phyloP scores from a whole-genome alignment of 2,329 filamentous ascomycete genomes.

The Ascochyta clinopodiicola region DNA sequence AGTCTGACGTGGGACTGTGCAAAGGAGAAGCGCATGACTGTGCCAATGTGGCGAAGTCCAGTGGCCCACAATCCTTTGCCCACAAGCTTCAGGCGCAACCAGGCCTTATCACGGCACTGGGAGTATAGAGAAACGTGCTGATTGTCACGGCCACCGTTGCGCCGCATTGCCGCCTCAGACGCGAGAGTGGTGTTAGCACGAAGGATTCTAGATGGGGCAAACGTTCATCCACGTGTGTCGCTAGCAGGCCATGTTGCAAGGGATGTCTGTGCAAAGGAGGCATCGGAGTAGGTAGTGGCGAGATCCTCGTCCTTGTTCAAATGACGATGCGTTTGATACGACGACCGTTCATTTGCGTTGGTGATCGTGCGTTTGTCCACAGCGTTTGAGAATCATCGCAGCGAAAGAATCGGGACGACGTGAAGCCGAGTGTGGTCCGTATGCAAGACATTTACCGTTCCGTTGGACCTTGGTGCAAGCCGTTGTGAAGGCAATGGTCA shows the following conservation, averaged over 20 bases:
- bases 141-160: slow-evolving; percentile 3
- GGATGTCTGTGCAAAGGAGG: slow-evolving; percentile 4
- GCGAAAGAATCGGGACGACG: not conserved
- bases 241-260: slow-evolving; percentile 1
- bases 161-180: slow-evolving; percentile 4
- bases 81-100: not conserved
- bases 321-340: not conserved
- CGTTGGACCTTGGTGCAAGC: not conserved
- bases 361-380: not conserved
- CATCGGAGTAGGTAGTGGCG: not conserved
- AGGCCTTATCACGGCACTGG: not conserved
- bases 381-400: not conserved
- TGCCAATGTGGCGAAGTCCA: slow-evolving; percentile 9
- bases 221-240: not conserved
- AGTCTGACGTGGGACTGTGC: not conserved
- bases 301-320: not conserved
- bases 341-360: not conserved
- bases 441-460: not conserved
- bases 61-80: not conserved
- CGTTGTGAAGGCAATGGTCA: not conserved
- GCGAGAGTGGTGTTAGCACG: not conserved
- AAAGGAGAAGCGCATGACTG: not conserved
- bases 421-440: slow-evolving; percentile 4
- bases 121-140: not conserved
- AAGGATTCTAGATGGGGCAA: slow-evolving; percentile 6